Percentiles rank a stretch among this genome's conserved stretches.
phyloP scores from a whole-genome alignment of 768 basidiomycete genomes.

The Suillus lakei region DNA sequence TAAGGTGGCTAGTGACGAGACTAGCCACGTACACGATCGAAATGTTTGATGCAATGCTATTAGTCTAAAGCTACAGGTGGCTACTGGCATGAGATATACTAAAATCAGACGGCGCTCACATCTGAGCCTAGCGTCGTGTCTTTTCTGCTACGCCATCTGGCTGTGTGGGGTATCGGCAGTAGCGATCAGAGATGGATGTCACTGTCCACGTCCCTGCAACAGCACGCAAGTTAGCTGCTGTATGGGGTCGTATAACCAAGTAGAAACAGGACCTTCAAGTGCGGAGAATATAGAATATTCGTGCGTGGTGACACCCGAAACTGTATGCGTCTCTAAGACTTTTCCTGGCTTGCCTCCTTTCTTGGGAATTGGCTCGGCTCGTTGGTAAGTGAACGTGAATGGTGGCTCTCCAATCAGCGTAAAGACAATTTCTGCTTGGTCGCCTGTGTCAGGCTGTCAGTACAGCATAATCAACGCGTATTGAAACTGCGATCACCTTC shows the following conservation, averaged over 20 bases:
- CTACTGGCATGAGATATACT: slow-evolving; percentile 18
- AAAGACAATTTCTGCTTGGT: slow-evolving; percentile 94
- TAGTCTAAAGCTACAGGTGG: slow-evolving; percentile 32
- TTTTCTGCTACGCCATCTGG: slow-evolving; percentile 51
- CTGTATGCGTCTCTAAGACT: slow-evolving; percentile 91
- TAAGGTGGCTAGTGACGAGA: not conserved
- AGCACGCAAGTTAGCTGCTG: slow-evolving; percentile 9
- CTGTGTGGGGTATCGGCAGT: slow-evolving; percentile 85
- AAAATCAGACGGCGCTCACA: slow-evolving; percentile 15
- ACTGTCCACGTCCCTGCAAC: slow-evolving; percentile 86
- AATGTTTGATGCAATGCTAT: slow-evolving; percentile 5
- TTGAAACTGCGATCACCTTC: slow-evolving; percentile 59
- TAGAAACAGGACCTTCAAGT: slow-evolving; percentile 72
- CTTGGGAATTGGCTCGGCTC: slow-evolving; percentile 69
- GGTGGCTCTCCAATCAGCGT: slow-evolving; percentile 90
- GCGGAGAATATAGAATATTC: slow-evolving; percentile 94
- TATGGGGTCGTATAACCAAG: not conserved
- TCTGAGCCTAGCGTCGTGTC: slow-evolving; percentile 23
- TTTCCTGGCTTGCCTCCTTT: slow-evolving; percentile 75
- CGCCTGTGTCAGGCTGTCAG: slow-evolving; percentile 66
- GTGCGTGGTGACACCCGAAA: slow-evolving; percentile 72
- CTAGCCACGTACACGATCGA: not conserved
- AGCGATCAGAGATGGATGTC: slow-evolving; percentile 87
- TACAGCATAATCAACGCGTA: not conserved
- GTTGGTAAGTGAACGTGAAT: slow-evolving; percentile 95